Evolutionary conservation across 164 flowering plant genomes (phyloP), one percentile per base, ranked within the genome.

Genomic region (Tetrastigma voinierianum): DNA sequence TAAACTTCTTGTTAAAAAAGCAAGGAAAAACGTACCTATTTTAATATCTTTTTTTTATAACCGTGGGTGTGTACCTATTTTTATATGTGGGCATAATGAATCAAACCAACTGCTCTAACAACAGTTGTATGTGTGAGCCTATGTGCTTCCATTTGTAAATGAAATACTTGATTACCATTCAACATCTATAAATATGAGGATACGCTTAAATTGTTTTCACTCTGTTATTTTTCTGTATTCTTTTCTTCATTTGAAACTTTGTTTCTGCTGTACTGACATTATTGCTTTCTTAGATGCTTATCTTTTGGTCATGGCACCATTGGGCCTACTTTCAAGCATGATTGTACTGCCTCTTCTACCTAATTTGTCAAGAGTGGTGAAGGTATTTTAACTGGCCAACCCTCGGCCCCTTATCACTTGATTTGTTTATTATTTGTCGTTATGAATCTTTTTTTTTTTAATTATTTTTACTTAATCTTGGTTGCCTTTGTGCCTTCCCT

Each of bases 221-320:
- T 49, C n/a, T 11, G 52, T 49, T 49, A n/a, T 49, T 49, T n/a
- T 49, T 6, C 52, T 12, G 20, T 44, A 48, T 40, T 49, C n/a
- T 1, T 15, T 46, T 51, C 10, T 51, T 51, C 45, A n/a, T 17
- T 51, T 25, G 11, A 16, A 47, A 25, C 16, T 58, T 49, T 67
- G n/a, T n/a, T 16, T 1, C 12, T 6, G 23, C 3, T 0, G 23
- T 17, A n/a, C 12, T 51, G 16, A 52, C 24, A 10, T 57, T 12
- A 1, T 43, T 57, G 32, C n/a, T 57, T 65, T 56, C 10, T 44
- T 43, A 77, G 80, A 77, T 72, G 80, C 80, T 46, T 61, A 67
- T 67, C 80, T 77, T 59, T 25, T 77, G 64, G 69, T 60, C 46
- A 77, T 73, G 77, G 74, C 80, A 53, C 80, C 80, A 46, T 40